Evolutionary conservation across 2,329 filamentous ascomycete species (phyloP).

Genomic region (Fusarium sp.): DNA sequence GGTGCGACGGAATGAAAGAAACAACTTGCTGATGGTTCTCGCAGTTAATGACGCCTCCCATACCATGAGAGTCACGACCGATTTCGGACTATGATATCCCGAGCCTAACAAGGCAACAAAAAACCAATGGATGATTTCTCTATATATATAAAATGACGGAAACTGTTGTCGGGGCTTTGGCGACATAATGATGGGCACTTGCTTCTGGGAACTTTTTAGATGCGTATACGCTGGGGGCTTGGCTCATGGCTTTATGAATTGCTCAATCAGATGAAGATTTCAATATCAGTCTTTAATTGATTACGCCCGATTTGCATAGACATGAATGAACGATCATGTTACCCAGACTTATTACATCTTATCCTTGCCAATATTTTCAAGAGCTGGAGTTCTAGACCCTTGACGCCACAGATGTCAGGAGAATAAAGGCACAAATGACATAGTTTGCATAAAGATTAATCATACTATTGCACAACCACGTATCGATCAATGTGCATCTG

Average conservation of each 20-base stretch:
- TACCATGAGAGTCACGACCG: constrained; percentile 32
- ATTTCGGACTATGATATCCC: constrained; percentile 38
- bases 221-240: constrained; percentile 28
- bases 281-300: constrained; percentile 24
- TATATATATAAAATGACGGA: constrained; percentile 31
- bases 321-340: background rate
- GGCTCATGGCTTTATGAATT: constrained; percentile 29
- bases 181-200: constrained; percentile 38
- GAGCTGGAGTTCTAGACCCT: constrained; percentile 3
- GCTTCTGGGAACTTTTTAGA: constrained; percentile 38
- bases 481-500: background rate
- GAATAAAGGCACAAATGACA: background rate
- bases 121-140: constrained; percentile 35
- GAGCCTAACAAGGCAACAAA: constrained; percentile 20
- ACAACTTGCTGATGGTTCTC: constrained; percentile 29
- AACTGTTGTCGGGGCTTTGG: constrained; percentile 29
- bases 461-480: background rate
- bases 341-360: background rate
- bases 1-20: constrained; percentile 3
- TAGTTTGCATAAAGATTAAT: background rate
- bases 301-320: constrained; percentile 1
- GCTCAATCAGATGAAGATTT: constrained; percentile 35
- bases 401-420: constrained; percentile 21
- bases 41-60: constrained; percentile 40
- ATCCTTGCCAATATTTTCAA: background rate